Base-by-base conservation (phyloP, 805 yeast species). In the Middelhovenomyces tepae region DNA sequence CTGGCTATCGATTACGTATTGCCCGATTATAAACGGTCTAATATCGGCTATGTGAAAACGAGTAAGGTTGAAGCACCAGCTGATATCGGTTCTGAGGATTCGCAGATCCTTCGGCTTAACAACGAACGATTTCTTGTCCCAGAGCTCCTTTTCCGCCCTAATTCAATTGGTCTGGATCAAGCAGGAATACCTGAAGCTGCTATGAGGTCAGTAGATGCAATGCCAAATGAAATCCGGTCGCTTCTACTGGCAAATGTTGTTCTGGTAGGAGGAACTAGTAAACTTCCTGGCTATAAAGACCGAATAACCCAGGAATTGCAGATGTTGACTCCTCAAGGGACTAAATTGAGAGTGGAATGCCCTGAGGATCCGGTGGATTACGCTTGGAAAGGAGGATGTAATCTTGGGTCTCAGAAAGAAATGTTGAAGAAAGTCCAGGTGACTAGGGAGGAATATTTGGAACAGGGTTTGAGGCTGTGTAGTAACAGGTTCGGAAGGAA, bases 101-200 rank as follows among this genome's bases (percentile, higher is more conserved):
- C 70, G 7, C 95, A 87, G 53, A 65, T 77, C 1, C 59, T 89
- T 22, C 60, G 67, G 31, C 64, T 91, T 4, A 67, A 65, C 16
- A 96, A 89, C 54, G 99, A 91, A 55, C 59, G 95, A 36, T 89
- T 91, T 56, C 68, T 83, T 2, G 72, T 82, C 2, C 95, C 97
- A 0, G 99, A 91, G 51, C 64, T 83, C 1, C 62, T 82, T 22
- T 87, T 84, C 55, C 86, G 79, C 45, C 98, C 99, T 0, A 82
- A 76, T 39, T 75, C 83, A 35, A 67, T 82, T 1, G 85, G 83
- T 9, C 62, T 89, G 20, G 71, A 77, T 36, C 78, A 86, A 45
- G 75, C 89, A 0, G 96, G 95, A 9, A 56, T 93, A 14, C 69
- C 79, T 0, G 80, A 75, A 38, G 65, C 80, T 0, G 71, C 84